Evolutionary conservation across 441 rosid species (phyloP), one percentile per base, ranked within the genome.

Genomic region (Biscutella laevigata): DNA sequence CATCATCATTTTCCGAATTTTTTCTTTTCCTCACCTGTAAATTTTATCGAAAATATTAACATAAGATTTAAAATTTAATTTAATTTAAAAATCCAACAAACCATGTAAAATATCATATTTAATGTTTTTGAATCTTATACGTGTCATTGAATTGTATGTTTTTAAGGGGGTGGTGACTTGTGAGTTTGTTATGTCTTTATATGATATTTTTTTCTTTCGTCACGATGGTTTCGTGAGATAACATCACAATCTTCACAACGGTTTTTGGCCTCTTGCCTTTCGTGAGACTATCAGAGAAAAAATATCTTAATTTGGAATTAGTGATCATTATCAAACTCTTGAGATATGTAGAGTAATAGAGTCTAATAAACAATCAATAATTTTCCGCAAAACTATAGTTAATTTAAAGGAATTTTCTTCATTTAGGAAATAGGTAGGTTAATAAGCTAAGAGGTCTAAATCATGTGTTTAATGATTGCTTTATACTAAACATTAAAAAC

Each of bases 211-310:
- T n/a, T 4, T 11, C 22, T 13, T 34, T 19, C 45, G 41, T 82
- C 96, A 85, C 92, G 77, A 59, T 70, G 47, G 66, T 75, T 75
- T 79, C 95, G 86, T 85, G 87, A 77, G 49, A 34, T 49, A n/a
- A n/a, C n/a, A 61, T 55, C 72, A 48, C 48, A 50, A 48, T 61
- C 72, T 35, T 36, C 44, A 63, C 65, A 78, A 78, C 86, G 77
- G 57, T 69, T 61, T 60, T 13, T 28, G 4, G 9, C 59, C 37
- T 66, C 49, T 66, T 52, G 33, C 62, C 61, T 75, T 78, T 78
- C 78, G 70, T 67, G 59, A 67, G 47, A 62, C 19, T 53, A 45
- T 57, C 26, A 53, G 14, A 45, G 39, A 53, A 37, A 39, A 20
- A 4, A 39, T 11, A 29, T 28, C 54, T 53, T 52, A 25, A 45